Evolutionary conservation across 148 eudicot species (phyloP), one percentile per base, ranked within the genome.

Genomic region (Fagopyrum esculentum): DNA sequence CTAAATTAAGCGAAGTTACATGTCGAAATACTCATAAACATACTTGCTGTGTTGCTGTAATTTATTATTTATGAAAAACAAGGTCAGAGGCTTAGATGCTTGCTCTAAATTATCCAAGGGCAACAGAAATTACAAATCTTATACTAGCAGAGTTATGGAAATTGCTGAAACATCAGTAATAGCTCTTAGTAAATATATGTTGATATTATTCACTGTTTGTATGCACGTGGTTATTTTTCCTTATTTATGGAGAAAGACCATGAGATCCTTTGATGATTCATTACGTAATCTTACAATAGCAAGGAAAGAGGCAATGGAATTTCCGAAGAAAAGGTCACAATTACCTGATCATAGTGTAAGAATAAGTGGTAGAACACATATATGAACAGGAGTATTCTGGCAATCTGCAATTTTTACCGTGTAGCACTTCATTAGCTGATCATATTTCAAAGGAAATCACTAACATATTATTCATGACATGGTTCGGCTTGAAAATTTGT

Each of bases 311-410:
- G 13, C 2, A 60, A 22, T 60, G 60, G 16, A 55, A n/a, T 16
- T 55, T 6, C 8, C 56, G 8, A 19, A 45, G 47, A 45, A 35
- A 45, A 15, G 15, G 26, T 49, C 19, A 46, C 4, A 15, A 73
- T 91, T 80, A 90, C 98, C 98, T 91, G 90, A 78, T 86, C 86
- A 81, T 85, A 89, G 78, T 93, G 93, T 71, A 74, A 22, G 76
- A 68, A 81, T 77, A 93, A 76, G 81, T 93, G 97, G 88, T 88
- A 84, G 86, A 89, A 90, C 76, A 88, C 82, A 82, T 81, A 89
- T 81, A 87, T 78, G 76, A 93, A 91, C 76, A 91, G 78, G 76
- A 93, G 49, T 73, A 93, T 81, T 84, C 98, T 85, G 40, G 97
- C 94, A 80, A 85, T 89, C 97, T 92, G 95, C 82, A 80, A 76